These are phyloP conservation scores for Terana coerulea DNA, from an alignment of 768 basidiomycete species.

Conservation along the genomic window DNA sequence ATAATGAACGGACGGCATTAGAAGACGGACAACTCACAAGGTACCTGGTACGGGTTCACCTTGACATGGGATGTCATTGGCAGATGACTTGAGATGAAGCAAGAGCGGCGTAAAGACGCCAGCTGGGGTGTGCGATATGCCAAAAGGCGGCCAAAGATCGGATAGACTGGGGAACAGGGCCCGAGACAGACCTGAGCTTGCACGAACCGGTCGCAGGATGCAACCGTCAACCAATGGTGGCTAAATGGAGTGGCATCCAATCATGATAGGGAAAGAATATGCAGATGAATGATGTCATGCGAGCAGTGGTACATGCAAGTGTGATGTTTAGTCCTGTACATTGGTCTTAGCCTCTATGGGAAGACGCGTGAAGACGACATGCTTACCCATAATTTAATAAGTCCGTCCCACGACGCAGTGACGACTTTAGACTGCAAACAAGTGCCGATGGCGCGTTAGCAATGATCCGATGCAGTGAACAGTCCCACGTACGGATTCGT, in stretches of 20 bases:
- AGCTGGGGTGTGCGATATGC: no score
- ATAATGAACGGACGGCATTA: no score
- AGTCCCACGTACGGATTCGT: conserved; percentile 76
- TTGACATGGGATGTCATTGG: no score
- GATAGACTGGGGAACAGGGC: neutral
- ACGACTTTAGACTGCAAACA: conserved; percentile 83
- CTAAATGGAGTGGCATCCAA: neutral
- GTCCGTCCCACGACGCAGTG: conserved; percentile 96
- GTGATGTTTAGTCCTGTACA: conserved; percentile 27
- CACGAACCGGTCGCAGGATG: neutral
- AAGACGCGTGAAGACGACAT: no score
- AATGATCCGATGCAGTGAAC: neutral
- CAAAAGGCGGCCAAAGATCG: conserved; percentile 6
- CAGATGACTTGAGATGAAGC: no score
- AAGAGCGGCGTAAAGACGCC: no score
- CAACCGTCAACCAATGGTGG: neutral
- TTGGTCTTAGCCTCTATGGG: no score
- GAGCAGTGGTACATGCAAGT: conserved; percentile 6
- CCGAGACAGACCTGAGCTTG: neutral
- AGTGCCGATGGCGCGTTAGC: neutral
- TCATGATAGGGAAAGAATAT: neutral
- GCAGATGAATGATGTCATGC: conserved; percentile 16
- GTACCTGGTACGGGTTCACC: no score
- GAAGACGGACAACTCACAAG: no score
- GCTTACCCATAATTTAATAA: conserved; percentile 96